Evolutionary conservation across 768 basidiomycete species (phyloP).

Genomic region (Suillus tomentosus): DNA sequence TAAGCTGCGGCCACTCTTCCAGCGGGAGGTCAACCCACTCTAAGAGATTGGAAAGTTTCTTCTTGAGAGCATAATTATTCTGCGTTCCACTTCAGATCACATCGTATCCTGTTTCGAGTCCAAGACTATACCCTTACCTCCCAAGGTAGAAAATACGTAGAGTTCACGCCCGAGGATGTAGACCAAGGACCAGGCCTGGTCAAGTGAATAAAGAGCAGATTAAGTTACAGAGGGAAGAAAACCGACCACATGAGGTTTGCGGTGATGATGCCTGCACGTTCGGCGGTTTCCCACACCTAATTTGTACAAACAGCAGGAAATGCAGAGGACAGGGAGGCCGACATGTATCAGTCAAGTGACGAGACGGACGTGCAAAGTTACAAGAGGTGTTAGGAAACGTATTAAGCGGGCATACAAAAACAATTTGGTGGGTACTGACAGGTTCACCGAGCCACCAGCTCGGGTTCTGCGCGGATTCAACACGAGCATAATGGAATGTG

Average conservation of each 20-base stretch:
- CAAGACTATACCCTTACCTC: constrained; percentile 43
- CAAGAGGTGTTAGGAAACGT: background rate
- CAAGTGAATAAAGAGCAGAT: background rate
- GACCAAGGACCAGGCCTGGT: constrained; percentile 81
- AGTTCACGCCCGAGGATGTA: constrained; percentile 61
- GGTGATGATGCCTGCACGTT: constrained; percentile 67
- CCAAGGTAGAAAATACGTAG: constrained; percentile 83
- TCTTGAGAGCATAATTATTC: constrained; percentile 63
- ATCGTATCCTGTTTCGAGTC: background rate
- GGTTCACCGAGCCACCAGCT: constrained; percentile 92
- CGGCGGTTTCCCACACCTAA: constrained; percentile 91
- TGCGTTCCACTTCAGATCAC: constrained; percentile 10
- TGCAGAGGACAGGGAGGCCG: background rate
- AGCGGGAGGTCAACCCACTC: constrained; percentile 82
- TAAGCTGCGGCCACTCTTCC: constrained; percentile 71
- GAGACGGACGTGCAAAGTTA: background rate
- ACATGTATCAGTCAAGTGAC: background rate
- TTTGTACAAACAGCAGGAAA: background rate
- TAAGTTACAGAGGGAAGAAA: background rate
- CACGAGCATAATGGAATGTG: constrained; percentile 73
- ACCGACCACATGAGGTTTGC: constrained; percentile 93
- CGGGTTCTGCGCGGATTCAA: constrained; percentile 62
- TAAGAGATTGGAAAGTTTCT: constrained; percentile 78
- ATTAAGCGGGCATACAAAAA: background rate
- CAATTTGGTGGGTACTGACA: constrained; percentile 41